Evolutionary conservation across 192 early-diverging fungal genomes (phyloP), one percentile per base, ranked within the genome.

Genomic region (Podochytrium sp.): DNA sequence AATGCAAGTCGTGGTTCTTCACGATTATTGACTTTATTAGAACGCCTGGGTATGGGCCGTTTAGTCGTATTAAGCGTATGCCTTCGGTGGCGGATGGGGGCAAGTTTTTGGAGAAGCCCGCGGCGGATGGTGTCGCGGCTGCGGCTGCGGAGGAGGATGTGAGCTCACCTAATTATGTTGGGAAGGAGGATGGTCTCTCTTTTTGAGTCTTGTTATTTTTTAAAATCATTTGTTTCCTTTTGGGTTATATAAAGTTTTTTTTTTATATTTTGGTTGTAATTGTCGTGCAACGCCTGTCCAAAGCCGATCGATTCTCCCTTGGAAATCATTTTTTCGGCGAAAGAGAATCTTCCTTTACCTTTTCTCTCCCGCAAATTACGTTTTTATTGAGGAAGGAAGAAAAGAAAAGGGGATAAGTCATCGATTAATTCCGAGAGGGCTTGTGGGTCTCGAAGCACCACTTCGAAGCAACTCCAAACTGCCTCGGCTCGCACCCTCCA

Each of bases 1-100:
- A 90, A 83, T 90, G 92, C 78, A 91, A 94, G 37, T 95, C 93
- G 42, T 98, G 96, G 96, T 77, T 90, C 25, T 83, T 88, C 42
- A 93, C 93, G 27, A 90, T 94, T 63, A 91, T 87, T 71, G 87
- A 92, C 76, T 98, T 98, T 77, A 90, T 96, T 55, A 34, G 76
- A 1, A 79, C 91, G 53, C 80, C 83, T 47, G 80, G 87, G 42
- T 79, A 93, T 63, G 93, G 92, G 3, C 94, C 95, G 40, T 93
- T 94, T 40, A 75, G 64, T 42, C 49, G 74, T 16, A 38, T 75
- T 37, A 75, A 75, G 65, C 62, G 74, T 53, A 67, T 61, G 43
- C 70, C 58, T 23, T 12, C 41, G 10, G 70, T 61, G 2, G 58
- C 57, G 39, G 70, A 59, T 33, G 49, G 49, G 23, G 58, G 42